phyloP scores from a whole-genome alignment of 805 yeast genomes.

The Nakazawaea ambrosiae region DNA sequence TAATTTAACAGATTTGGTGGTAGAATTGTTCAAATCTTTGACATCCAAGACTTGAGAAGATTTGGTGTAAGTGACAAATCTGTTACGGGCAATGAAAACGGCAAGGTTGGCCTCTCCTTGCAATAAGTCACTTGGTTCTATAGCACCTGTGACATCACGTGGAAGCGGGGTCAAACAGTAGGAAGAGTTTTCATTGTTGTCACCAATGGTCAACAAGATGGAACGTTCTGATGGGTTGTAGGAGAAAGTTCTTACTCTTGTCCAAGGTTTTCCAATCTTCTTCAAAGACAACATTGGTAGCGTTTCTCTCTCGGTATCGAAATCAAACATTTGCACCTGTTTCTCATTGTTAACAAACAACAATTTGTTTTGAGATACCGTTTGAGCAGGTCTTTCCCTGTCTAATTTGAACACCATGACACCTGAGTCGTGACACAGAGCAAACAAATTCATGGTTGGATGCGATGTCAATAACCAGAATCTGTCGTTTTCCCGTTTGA shows the following conservation, averaged over 20 bases:
- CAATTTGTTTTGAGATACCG: conserved; percentile 64
- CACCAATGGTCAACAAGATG: conserved; percentile 74
- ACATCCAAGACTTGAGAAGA: conserved; percentile 64
- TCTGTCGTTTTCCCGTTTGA: conserved; percentile 88
- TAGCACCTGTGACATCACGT: conserved; percentile 85
- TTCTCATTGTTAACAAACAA: conserved; percentile 76
- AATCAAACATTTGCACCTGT: conserved; percentile 78
- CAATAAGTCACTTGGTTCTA: conserved; percentile 77
- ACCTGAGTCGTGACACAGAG: conserved; percentile 95
- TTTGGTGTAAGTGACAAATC: conserved; percentile 78
- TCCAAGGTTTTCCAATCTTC: conserved; percentile 81
- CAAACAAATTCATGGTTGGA: conserved; percentile 86
- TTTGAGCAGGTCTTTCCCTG: conserved; percentile 93
- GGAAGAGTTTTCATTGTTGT: conserved; percentile 47
- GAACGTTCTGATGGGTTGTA: conserved; percentile 92
- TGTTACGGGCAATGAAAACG: conserved; percentile 86
- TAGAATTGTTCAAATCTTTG: conserved; percentile 72
- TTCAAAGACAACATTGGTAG: conserved; percentile 79
- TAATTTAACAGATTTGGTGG: conserved; percentile 73
- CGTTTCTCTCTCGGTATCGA: conserved; percentile 52
- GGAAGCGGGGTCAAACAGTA: conserved; percentile 78
- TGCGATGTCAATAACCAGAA: conserved; percentile 91
- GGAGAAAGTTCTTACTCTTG: conserved; percentile 74
- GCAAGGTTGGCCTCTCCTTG: conserved; percentile 84
- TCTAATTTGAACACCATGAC: conserved; percentile 96